These are phyloP conservation scores for Fusarium subtropicale DNA, from an alignment of 2,329 filamentous ascomycete genomes.

Conservation along the genomic window DNA sequence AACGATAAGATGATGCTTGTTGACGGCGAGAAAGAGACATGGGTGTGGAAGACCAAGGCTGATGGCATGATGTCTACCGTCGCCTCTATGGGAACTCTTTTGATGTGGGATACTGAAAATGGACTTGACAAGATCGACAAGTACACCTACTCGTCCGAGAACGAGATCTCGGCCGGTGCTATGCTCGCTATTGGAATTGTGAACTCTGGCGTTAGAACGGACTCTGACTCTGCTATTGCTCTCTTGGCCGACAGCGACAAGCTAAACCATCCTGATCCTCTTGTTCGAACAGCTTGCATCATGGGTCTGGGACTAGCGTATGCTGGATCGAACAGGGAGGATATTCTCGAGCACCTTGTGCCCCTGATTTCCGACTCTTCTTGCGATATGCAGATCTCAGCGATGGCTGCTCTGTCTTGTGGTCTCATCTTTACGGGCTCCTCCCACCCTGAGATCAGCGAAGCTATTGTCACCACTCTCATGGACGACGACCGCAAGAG, in stretches of 20 bases:
- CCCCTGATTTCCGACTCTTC: slow-evolving; percentile 88
- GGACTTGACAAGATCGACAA: slow-evolving; percentile 95
- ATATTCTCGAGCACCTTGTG: slow-evolving; percentile 84
- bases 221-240: slow-evolving; percentile 90
- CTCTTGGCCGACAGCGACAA: slow-evolving; percentile 84
- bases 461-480: slow-evolving; percentile 90
- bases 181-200: slow-evolving; percentile 95
- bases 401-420: slow-evolving; percentile 92
- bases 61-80: slow-evolving; percentile 98
- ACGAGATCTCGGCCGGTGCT: slow-evolving; percentile 87
- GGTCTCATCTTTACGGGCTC: slow-evolving; percentile 95
- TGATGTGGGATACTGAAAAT: slow-evolving; percentile 93
- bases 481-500: slow-evolving; percentile 92
- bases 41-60: slow-evolving; percentile 99
- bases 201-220: slow-evolving; percentile 89
- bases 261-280: slow-evolving; percentile 79
- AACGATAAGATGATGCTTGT: slow-evolving; percentile 98
- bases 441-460: slow-evolving; percentile 88
- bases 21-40: slow-evolving; percentile 87
- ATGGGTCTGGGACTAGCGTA: slow-evolving; percentile 97
- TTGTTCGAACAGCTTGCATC: slow-evolving; percentile 85
- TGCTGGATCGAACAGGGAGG: slow-evolving; percentile 91
- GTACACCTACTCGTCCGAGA: slow-evolving; percentile 87
- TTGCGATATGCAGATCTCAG: slow-evolving; percentile 93
- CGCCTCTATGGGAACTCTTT: slow-evolving; percentile 89